A percentile compares a stretch with the other conserved stretches of the same genome.
phyloP scores from a whole-genome alignment of 2,329 filamentous ascomycete genomes.

The Coniochaeta ligniaria region DNA sequence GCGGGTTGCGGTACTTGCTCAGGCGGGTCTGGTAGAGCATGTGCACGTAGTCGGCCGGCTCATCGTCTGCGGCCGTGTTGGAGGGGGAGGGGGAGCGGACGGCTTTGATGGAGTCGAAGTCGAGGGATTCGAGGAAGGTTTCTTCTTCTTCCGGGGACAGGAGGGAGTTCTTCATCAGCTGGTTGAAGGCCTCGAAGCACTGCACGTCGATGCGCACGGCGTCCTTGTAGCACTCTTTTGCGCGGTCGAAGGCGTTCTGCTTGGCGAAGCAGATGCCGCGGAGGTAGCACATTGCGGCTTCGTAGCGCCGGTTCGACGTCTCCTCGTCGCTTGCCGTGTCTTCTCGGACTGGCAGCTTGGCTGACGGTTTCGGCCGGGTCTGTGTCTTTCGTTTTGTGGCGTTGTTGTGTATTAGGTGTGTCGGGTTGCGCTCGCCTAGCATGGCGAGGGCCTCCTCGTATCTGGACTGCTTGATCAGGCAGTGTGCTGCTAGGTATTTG shows the following conservation, averaged over 20 bases:
- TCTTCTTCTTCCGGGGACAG: constrained; percentile 87
- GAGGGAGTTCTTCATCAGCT: constrained; percentile 93
- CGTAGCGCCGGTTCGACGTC: constrained; percentile 70
- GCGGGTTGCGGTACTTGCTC: constrained; percentile 88
- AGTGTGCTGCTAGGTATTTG: constrained; percentile 88
- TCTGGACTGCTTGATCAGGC: constrained; percentile 84
- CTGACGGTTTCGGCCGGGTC: constrained; percentile 28
- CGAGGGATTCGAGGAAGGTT: constrained; percentile 77
- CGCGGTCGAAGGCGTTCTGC: constrained; percentile 93
- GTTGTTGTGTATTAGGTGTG: constrained; percentile 69
- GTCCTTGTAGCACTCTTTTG: constrained; percentile 97
- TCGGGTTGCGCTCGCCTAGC: constrained; percentile 90
- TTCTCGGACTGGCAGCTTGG: constrained; percentile 17
- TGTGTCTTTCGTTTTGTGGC: constrained; percentile 62
- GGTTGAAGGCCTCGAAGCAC: constrained; percentile 96
- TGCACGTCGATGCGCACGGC: constrained; percentile 95
- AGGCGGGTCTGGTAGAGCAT: constrained; percentile 94
- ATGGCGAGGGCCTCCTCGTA: constrained; percentile 82
- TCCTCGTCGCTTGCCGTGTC: constrained; percentile 42
- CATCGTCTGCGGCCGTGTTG: constrained; percentile 23
- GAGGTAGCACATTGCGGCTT: constrained; percentile 96
- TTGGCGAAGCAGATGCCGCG: constrained; percentile 92
- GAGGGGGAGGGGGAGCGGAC: constrained; percentile 37
- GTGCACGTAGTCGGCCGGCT: constrained; percentile 88
- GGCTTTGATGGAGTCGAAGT: constrained; percentile 73